Base-by-base conservation (phyloP, 2,329 filamentous ascomycete species). In the Apiospora phragmitis region DNA sequence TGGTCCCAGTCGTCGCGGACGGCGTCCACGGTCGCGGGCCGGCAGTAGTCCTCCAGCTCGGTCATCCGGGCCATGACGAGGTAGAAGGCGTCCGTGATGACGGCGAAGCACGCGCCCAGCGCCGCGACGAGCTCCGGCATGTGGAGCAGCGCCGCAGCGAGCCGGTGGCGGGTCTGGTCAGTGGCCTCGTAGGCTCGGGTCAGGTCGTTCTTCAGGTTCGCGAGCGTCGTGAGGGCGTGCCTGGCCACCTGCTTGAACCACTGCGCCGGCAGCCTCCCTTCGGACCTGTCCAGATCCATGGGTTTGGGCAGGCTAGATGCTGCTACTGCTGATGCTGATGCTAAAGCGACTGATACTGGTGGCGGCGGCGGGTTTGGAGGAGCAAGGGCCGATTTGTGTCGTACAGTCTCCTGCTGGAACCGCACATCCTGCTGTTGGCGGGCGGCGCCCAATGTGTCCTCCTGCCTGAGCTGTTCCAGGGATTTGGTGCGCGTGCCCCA, bases 321-420 rank as follows among this genome's bases (percentile, higher is more conserved):
- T 9, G 43, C 1, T 21, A 2, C 1, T 47, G 43, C 2, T n/a
- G 43, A 21, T 8, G 18, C 42, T 43, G 42, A 41, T 41, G 16
- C 42, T 43, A 16, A 41, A 7, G n/a, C n/a, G n/a, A n/a, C 14
- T 18, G 18, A 7, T 21, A 7, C 45, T 3, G 21, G 21, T 11
- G 18, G 45, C 21, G 6, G 45, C 21, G 6, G 21, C 1, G 2
- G 6, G 24, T n/a, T n/a, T 8, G 6, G 8, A 47, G 47, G 9
- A 24, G n/a, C 9, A 21, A 0, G 3, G 21, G 2, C 16, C 7
- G 3, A 0, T 7, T 11, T 2, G 29, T 11, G 29, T 9, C 7
- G 29, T 14, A 9, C 55, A 1, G 29, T 8, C 55, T 38, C 32
- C 5, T 24, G 32, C 21, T 14, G 32, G 29, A 62, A 62, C 18